phyloP scores from a whole-genome alignment of 164 flowering plant species.

The Stephania cephalantha region DNA sequence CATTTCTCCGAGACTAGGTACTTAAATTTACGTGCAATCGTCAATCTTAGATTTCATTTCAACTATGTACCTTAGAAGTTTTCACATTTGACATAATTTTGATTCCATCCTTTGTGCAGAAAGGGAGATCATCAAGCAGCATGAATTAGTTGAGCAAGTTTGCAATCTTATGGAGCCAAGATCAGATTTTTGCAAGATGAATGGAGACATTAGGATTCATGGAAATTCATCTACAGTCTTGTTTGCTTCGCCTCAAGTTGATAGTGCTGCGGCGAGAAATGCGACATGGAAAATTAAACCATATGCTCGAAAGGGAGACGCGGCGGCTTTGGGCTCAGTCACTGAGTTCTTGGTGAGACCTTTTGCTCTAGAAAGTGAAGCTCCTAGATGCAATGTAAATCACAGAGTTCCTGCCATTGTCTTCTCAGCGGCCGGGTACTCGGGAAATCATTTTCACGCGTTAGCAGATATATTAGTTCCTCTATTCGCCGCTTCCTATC shows the following conservation, averaged over 20 bases:
- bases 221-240: slow-evolving; percentile 46
- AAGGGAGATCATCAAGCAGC: background rate
- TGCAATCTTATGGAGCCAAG: slow-evolving; percentile 29
- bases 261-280: slow-evolving; percentile 8
- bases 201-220: slow-evolving; percentile 47
- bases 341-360: slow-evolving; percentile 29
- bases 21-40: too few relatives aligned
- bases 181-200: slow-evolving; percentile 44
- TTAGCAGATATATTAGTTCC: slow-evolving; percentile 65
- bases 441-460: slow-evolving; percentile 71
- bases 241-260: slow-evolving; percentile 20
- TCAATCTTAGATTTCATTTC: too few relatives aligned
- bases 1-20: background rate
- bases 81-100: background rate
- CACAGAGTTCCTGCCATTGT: slow-evolving; percentile 55
- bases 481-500: slow-evolving; percentile 38
- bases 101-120: slow-evolving; percentile 7
- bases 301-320: slow-evolving; percentile 54
- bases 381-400: slow-evolving; percentile 37
- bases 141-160: slow-evolving; percentile 10
- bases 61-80: background rate
- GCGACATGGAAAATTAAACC: slow-evolving; percentile 48
- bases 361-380: background rate
- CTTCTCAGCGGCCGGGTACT: slow-evolving; percentile 64
- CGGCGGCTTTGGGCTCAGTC: slow-evolving; percentile 30